These are phyloP conservation scores for Penicillium taxi DNA, from an alignment of 495 filamentous ascomycete species.

Conservation along the genomic window DNA sequence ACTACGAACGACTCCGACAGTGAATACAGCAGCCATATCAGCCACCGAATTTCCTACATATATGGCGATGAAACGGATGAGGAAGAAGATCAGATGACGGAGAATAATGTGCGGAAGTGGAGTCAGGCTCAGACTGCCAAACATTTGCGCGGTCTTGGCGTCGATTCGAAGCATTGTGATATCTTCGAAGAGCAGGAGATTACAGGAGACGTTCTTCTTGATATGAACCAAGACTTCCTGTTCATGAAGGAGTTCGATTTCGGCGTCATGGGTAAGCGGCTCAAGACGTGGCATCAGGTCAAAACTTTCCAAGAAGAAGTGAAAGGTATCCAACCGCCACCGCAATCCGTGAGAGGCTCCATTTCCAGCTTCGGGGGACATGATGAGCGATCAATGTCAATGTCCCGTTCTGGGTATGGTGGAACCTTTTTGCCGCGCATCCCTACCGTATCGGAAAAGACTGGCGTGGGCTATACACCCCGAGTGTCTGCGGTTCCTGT, in stretches of 20 bases:
- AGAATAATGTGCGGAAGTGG: slow-evolving; percentile 66
- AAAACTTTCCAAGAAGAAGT: slow-evolving; percentile 83
- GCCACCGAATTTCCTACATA: slow-evolving; percentile 78
- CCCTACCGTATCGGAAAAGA: slow-evolving; percentile 44
- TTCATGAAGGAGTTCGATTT: slow-evolving; percentile 95
- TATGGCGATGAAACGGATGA: slow-evolving; percentile 83
- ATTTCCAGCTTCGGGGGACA: slow-evolving; percentile 22
- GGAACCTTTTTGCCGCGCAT: slow-evolving; percentile 54
- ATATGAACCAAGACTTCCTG: slow-evolving; percentile 87
- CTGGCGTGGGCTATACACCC: slow-evolving; percentile 16
- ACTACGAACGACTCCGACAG: slow-evolving; percentile 75
- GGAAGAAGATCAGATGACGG: slow-evolving; percentile 46
- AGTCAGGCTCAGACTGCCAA: slow-evolving; percentile 69
- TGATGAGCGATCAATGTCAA: slow-evolving; percentile 33
- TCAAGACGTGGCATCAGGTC: slow-evolving; percentile 95
- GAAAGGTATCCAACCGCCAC: slow-evolving; percentile 28
- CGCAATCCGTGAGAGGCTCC: slow-evolving; percentile 17
- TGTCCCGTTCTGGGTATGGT: slow-evolving; percentile 29
- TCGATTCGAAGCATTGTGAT: slow-evolving; percentile 80
- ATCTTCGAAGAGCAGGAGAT: slow-evolving; percentile 97
- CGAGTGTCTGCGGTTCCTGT: slow-evolving; percentile 16
- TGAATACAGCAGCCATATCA: slow-evolving; percentile 76
- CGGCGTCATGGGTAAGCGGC: slow-evolving; percentile 75
- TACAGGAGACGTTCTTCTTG: slow-evolving; percentile 81
- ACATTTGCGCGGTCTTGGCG: slow-evolving; percentile 69